Evolutionary conservation across 139 green algal species (phyloP).

Genomic region (Chlorella sp.): DNA sequence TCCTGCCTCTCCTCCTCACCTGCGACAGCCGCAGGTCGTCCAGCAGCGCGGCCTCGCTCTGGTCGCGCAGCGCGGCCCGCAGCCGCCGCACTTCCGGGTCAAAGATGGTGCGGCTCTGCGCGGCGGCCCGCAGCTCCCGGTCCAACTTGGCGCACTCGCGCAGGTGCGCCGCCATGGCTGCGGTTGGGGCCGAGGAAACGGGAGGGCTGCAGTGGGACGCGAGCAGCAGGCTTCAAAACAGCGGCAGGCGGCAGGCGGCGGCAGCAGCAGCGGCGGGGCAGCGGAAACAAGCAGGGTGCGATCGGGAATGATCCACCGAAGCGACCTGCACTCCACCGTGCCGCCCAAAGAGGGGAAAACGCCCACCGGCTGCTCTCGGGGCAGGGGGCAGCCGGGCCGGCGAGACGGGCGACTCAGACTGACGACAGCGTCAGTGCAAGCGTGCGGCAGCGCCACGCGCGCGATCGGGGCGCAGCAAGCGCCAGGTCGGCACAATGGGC

Average conservation of each 20-base stretch:
- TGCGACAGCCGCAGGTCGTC: conserved; percentile 60
- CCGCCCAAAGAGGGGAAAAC: no score
- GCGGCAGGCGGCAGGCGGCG: not conserved
- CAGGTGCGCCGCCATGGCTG: conserved; percentile 19
- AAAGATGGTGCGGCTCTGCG: conserved; percentile 39
- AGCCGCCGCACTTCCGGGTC: conserved; percentile 60
- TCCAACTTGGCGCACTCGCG: not conserved
- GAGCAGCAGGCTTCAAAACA: not conserved
- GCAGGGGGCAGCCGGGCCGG: no score
- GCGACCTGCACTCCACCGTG: no score
- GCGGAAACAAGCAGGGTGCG: not conserved
- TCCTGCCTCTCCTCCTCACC: conserved; percentile 42
- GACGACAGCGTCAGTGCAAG: no score
- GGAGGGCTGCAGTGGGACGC: not conserved
- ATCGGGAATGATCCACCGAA: not conserved
- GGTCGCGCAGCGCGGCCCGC: conserved; percentile 54
- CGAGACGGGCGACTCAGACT: no score
- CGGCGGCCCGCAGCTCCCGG: not conserved
- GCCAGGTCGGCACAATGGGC: no score
- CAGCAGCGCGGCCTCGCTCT: conserved; percentile 68
- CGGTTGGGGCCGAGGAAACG: not conserved
- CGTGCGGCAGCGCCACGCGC: no score
- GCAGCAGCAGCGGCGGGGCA: not conserved
- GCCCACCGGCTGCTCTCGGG: no score
- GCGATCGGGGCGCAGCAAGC: no score